Conservation (phyloP, 1,284 basidiomycete genomes). For the Xerocomus amazonicus region DNA sequence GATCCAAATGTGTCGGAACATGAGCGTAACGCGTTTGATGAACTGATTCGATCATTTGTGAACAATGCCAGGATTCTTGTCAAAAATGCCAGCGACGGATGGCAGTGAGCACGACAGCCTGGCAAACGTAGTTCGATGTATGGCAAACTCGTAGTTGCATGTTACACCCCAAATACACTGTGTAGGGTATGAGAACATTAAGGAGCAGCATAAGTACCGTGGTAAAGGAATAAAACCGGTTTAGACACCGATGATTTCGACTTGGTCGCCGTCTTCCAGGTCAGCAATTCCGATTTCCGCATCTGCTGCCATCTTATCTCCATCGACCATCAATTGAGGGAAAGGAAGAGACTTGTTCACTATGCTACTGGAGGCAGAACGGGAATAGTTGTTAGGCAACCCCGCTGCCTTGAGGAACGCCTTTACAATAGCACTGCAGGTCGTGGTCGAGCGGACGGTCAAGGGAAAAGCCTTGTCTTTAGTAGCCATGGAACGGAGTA, state of each 20-base stretch:
- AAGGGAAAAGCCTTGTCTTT: constrained; percentile 52
- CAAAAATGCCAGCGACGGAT: constrained; percentile 53
- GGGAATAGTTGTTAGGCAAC: constrained; percentile 50
- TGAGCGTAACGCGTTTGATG: constrained; percentile 73
- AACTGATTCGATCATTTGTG: constrained; percentile 77
- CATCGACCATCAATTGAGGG: constrained; percentile 61
- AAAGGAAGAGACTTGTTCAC: constrained; percentile 30
- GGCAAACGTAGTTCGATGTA: neutral
- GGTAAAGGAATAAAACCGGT: constrained; percentile 3
- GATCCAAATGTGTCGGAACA: constrained; percentile 54
- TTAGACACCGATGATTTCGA: constrained; percentile 67
- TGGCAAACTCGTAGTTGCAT: constrained; percentile 4
- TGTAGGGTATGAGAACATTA: constrained; percentile 15
- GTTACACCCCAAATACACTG: constrained; percentile 1
- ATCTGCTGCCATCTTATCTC: constrained; percentile 58
- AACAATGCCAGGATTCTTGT: constrained; percentile 75
- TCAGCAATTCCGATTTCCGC: constrained; percentile 60
- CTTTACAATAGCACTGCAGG: constrained; percentile 66
- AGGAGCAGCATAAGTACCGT: constrained; percentile 5
- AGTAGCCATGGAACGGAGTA: constrained; percentile 53
- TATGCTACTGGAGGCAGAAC: constrained; percentile 30
- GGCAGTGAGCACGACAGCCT: constrained; percentile 27
- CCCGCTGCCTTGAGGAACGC: constrained; percentile 66
- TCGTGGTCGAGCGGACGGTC: constrained; percentile 68
- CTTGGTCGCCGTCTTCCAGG: constrained; percentile 71